These are phyloP conservation scores for Sarocladiaceae sp. DNA, from an alignment of 2,329 filamentous ascomycete genomes.

Conservation along the genomic window DNA sequence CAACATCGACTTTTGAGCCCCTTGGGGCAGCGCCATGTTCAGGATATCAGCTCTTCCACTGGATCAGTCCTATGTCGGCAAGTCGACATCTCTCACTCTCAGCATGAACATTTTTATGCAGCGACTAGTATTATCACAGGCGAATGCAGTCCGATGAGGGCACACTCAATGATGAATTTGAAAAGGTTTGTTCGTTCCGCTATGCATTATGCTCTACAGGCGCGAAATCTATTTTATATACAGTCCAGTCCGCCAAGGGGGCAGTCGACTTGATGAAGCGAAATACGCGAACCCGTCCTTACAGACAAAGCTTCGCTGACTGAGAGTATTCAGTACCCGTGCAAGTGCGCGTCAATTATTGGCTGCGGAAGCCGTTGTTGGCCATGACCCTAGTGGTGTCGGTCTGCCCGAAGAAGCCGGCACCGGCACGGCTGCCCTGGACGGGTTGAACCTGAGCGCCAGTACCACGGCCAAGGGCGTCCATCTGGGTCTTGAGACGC, in stretches of 20 bases:
- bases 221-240: conserved; percentile 6
- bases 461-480: conserved; percentile 44
- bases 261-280: neutral
- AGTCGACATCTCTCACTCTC: conserved; percentile 2
- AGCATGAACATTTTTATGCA: no score
- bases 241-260: neutral
- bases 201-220: neutral
- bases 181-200: no score
- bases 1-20: conserved; percentile 15
- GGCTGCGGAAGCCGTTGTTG: conserved; percentile 46
- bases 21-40: conserved; percentile 17
- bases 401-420: neutral
- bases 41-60: neutral
- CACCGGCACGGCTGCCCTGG: conserved; percentile 15
- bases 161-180: no score
- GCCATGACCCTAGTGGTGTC: conserved; percentile 49
- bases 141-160: no score
- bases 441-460: conserved; percentile 42
- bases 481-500: conserved; percentile 43
- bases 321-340: no score
- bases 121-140: no score
- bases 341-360: no score
- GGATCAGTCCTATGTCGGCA: neutral
- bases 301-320: neutral
- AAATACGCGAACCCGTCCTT: neutral